A percentile compares a stretch with the other conserved stretches of the same genome.
Evolutionary conservation across 2,329 filamentous ascomycete genomes (phyloP).

Genomic region (Coleophoma eucalyptorum): DNA sequence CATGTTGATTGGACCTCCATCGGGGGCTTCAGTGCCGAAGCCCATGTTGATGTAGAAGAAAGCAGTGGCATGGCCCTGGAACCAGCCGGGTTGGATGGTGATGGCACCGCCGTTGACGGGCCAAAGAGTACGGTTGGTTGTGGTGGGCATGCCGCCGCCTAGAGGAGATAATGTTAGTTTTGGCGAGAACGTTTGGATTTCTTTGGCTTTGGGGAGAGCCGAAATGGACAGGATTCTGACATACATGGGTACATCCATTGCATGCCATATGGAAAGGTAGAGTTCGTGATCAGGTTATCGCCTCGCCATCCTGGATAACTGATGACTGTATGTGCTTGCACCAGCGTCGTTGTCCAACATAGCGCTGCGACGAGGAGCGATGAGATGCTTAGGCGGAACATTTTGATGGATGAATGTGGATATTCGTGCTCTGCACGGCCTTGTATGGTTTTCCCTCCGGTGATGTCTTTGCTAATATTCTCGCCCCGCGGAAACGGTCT

Average conservation of each 20-base stretch:
- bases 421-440: background rate
- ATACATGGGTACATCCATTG: constrained; percentile 34
- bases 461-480: no score
- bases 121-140: constrained; percentile 88
- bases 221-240: constrained; percentile 9
- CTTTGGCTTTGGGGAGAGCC: background rate
- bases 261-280: constrained; percentile 31
- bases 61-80: constrained; percentile 79
- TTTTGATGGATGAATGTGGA: background rate
- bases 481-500: no score
- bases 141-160: constrained; percentile 81
- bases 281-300: constrained; percentile 32
- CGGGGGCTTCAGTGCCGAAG: constrained; percentile 65
- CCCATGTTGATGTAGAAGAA: constrained; percentile 91
- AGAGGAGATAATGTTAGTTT: constrained; percentile 8
- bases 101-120: constrained; percentile 83
- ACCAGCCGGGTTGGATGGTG: constrained; percentile 92
- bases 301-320: constrained; percentile 35
- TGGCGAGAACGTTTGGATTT: background rate
- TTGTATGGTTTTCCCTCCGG: no score
- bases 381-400: constrained; percentile 6
- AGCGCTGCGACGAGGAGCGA: constrained; percentile 7
- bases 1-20: constrained; percentile 76
- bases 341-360: constrained; percentile 11
- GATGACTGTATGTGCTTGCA: constrained; percentile 36